Percentiles rank a stretch among this genome's conserved stretches.
These are phyloP conservation scores for Nadsonia commutata DNA, from an alignment of 1,139 yeast species.

Conservation along the genomic window DNA sequence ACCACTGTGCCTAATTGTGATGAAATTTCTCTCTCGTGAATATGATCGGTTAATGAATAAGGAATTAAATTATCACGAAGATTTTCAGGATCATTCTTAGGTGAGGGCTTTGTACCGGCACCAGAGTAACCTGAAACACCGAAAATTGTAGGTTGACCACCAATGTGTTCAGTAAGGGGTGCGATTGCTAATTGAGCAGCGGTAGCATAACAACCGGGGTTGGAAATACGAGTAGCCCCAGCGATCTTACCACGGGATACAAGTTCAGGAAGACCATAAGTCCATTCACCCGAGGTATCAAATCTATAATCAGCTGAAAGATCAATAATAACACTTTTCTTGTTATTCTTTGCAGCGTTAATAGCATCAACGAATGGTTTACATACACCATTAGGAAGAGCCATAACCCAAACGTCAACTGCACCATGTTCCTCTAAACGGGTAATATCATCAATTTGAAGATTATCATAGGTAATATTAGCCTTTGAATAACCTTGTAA, in stretches of 20 bases:
- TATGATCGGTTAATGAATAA: constrained; percentile 88
- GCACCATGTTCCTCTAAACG: constrained; percentile 59
- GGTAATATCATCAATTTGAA: constrained; percentile 76
- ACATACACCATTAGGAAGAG: constrained; percentile 95
- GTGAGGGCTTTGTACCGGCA: constrained; percentile 97
- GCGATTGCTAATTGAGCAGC: constrained; percentile 91
- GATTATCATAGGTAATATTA: constrained; percentile 66
- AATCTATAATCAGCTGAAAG: constrained; percentile 93
- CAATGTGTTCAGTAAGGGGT: constrained; percentile 38
- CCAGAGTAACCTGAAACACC: constrained; percentile 98
- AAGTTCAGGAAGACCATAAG: constrained; percentile 74
- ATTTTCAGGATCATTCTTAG: constrained; percentile 71
- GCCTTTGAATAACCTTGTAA: constrained; percentile 76
- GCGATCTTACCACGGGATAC: constrained; percentile 52
- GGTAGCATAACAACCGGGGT: constrained; percentile 98
- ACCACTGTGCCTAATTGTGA: constrained; percentile 61
- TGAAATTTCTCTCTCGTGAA: constrained; percentile 89
- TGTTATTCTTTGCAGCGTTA: constrained; percentile 39
- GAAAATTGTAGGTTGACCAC: constrained; percentile 68
- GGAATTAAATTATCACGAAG: constrained; percentile 80
- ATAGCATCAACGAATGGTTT: constrained; percentile 94
- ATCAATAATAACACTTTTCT: constrained; percentile 69
- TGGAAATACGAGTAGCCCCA: constrained; percentile 70
- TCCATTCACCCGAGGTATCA: constrained; percentile 78
- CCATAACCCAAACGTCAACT: constrained; percentile 98